These are phyloP conservation scores for Neobulgaria alba DNA, from an alignment of 2,329 filamentous ascomycete species.

Conservation along the genomic window DNA sequence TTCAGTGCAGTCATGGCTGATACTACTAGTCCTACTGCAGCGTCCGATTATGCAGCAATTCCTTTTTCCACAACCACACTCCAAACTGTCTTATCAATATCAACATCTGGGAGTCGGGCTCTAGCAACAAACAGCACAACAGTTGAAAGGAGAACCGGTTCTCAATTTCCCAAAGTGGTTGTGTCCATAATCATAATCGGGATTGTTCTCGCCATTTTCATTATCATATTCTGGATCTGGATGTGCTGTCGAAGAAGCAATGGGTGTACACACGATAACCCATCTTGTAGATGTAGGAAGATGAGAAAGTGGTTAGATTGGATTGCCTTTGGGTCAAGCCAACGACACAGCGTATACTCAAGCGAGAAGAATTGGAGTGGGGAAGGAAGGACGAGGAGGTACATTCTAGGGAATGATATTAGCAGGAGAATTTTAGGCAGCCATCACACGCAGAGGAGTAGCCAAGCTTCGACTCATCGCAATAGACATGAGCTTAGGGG, in stretches of 20 bases:
- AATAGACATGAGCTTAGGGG: neutral
- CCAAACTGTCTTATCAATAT: neutral
- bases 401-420: neutral
- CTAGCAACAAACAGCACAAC: neutral
- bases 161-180: neutral
- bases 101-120: too few species aligned
- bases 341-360: neutral
- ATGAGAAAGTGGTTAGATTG: neutral
- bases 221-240: neutral
- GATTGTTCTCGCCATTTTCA: neutral
- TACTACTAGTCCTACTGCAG: neutral
- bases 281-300: neutral
- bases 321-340: neutral
- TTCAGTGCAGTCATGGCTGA: too few species aligned
- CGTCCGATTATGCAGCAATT: neutral
- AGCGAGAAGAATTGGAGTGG: neutral
- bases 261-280: neutral
- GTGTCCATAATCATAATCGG: neutral
- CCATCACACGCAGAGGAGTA: neutral
- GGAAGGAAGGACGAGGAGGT: neutral
- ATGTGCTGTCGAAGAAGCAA: neutral
- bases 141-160: neutral
- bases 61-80: neutral
- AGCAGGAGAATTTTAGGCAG: neutral
- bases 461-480: neutral